A percentile compares a stretch with the other conserved stretches of the same genome.
Evolutionary conservation across 495 filamentous ascomycete species (phyloP).

Genomic region (Trichoderma gamsii): DNA sequence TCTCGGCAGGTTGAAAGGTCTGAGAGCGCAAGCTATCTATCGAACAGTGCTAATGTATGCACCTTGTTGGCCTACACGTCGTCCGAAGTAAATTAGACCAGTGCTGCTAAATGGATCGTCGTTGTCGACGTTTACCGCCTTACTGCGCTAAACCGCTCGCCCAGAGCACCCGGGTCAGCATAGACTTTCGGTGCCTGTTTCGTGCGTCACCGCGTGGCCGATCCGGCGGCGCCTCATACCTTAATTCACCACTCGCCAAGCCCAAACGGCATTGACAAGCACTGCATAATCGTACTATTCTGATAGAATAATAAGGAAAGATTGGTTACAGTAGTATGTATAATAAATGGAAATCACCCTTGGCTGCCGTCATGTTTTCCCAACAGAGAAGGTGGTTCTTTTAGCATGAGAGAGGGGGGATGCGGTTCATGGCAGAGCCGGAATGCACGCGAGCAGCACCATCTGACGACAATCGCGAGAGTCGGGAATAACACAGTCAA

Average conservation of each 20-base stretch:
- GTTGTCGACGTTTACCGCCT: too few species aligned
- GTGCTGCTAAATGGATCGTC: too few species aligned
- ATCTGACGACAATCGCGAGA: conserved; percentile 5
- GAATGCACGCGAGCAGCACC: background rate
- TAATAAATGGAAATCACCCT: background rate
- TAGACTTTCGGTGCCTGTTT: too few species aligned
- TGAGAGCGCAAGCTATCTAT: background rate
- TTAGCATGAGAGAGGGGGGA: background rate
- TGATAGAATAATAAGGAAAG: too few species aligned
- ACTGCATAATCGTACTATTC: too few species aligned
- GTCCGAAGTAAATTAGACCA: too few species aligned
- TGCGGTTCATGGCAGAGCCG: background rate
- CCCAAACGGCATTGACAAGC: background rate
- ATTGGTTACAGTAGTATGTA: too few species aligned
- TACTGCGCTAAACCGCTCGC: too few species aligned
- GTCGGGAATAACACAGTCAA: background rate
- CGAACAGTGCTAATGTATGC: too few species aligned
- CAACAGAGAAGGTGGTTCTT: background rate
- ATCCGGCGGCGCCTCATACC: background rate
- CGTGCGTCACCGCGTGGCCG: background rate
- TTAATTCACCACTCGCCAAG: background rate
- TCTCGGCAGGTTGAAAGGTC: background rate
- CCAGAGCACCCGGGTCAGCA: too few species aligned
- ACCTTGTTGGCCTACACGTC: too few species aligned
- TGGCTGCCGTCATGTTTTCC: background rate